Evolutionary conservation across 345 rosid genomes (phyloP).

Genomic region (Acer saccharum): DNA sequence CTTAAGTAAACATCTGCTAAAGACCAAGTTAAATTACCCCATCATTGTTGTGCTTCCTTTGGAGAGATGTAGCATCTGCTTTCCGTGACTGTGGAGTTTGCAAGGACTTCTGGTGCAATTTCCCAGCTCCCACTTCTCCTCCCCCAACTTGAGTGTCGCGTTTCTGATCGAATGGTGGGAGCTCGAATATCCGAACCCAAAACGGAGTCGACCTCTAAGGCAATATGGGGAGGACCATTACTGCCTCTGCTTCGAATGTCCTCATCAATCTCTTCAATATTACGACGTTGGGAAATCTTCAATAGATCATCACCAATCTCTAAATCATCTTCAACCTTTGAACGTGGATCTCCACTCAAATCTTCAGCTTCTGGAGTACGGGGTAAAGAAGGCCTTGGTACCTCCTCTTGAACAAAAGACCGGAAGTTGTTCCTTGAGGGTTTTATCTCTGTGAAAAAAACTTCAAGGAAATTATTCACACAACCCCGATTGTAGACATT

Average conservation of each 20-base stretch:
- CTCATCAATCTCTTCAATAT: constrained; percentile 61
- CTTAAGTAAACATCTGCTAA: constrained; percentile 6
- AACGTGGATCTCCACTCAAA: constrained; percentile 51
- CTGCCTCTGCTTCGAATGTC: constrained; percentile 69
- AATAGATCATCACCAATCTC: constrained; percentile 88
- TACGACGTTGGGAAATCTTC: constrained; percentile 87
- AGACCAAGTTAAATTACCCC: constrained; percentile 23
- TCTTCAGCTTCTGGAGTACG: constrained; percentile 58
- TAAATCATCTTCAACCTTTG: constrained; percentile 91
- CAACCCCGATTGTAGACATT: constrained; percentile 68
- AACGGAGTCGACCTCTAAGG: constrained; percentile 54
- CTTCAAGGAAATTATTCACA: constrained; percentile 64
- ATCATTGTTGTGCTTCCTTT: constrained; percentile 44
- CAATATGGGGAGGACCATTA: constrained; percentile 57
- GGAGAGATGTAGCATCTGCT: constrained; percentile 50
- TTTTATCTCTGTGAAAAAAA: constrained; percentile 66
- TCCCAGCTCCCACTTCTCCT: constrained; percentile 90
- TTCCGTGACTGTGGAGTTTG: constrained; percentile 51
- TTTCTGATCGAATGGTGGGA: constrained; percentile 61
- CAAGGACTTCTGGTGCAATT: constrained; percentile 53
- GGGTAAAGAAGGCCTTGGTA: constrained; percentile 48
- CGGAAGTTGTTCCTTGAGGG: constrained; percentile 83
- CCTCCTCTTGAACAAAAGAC: constrained; percentile 66
- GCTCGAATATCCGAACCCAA: constrained; percentile 61
- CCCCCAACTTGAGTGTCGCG: constrained; percentile 77